These are phyloP conservation scores for Talaromyces amestolkiae DNA, from an alignment of 2,329 filamentous ascomycete species.

Conservation along the genomic window DNA sequence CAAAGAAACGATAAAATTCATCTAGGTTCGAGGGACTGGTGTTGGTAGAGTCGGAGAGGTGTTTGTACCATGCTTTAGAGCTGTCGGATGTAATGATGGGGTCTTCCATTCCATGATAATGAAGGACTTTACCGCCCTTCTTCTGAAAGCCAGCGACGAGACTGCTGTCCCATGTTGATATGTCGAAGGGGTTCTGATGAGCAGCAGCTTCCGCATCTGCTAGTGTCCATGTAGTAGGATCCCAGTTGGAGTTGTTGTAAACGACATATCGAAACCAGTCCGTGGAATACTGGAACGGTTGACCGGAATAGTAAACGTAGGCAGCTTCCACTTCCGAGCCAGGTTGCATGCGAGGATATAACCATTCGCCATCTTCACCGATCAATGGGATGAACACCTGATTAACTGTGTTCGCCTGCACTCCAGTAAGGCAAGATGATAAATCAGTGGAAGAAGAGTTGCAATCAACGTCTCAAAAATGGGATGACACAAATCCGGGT, in stretches of 20 bases:
- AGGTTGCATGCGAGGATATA: constrained; percentile 39
- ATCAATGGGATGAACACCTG: background rate
- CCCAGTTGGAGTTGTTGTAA: constrained; percentile 5
- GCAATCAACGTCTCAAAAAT: constrained; percentile 4
- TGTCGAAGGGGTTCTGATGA: constrained; percentile 21
- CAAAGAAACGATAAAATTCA: constrained; percentile 50
- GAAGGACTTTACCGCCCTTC: constrained; percentile 44
- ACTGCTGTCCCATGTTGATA: constrained; percentile 42
- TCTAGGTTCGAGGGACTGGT: constrained; percentile 33
- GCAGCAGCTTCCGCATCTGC: background rate
- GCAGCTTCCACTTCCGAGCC: constrained; percentile 30
- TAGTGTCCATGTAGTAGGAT: background rate
- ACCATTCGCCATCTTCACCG: constrained; percentile 23
- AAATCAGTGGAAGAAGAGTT: background rate
- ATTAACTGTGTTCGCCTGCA: constrained; percentile 1
- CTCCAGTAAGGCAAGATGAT: background rate
- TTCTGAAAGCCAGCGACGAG: constrained; percentile 34
- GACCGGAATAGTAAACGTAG: constrained; percentile 42
- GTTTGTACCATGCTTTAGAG: constrained; percentile 53
- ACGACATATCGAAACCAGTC: constrained; percentile 14
- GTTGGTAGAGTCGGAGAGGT: constrained; percentile 42
- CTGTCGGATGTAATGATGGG: constrained; percentile 54
- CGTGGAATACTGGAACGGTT: constrained; percentile 33
- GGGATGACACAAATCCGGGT: constrained; percentile 28
- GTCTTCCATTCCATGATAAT: constrained; percentile 44